Conservation (phyloP, 441 rosid species). For the Adansonia rubrostipa region DNA sequence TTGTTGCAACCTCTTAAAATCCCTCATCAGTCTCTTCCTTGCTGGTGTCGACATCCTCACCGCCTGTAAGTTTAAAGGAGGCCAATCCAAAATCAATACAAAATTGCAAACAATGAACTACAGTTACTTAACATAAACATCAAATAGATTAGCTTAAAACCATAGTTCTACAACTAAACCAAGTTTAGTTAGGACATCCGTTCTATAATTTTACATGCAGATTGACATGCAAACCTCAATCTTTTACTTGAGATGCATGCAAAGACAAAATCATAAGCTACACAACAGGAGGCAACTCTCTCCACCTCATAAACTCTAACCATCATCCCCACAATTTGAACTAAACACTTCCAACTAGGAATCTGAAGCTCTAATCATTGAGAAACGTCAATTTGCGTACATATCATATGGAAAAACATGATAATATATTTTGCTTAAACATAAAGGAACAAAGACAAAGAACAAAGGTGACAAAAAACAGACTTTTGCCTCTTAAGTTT, state of each 20-base stretch:
- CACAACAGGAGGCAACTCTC: not conserved
- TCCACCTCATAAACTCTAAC: not conserved
- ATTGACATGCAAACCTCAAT: not conserved
- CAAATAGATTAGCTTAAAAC: not conserved
- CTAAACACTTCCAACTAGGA: not conserved
- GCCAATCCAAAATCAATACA: constrained; percentile 5
- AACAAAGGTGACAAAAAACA: not conserved
- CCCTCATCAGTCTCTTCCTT: constrained; percentile 82
- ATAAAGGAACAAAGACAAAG: constrained; percentile 9
- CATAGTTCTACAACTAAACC: not conserved
- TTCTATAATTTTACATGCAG: not conserved
- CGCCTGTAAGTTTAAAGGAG: constrained; percentile 31
- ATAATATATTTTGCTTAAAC: not conserved
- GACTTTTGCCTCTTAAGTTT: not conserved
- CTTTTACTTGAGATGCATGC: not conserved
- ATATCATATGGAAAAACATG: not conserved
- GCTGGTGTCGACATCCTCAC: constrained; percentile 73
- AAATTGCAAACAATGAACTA: not conserved
- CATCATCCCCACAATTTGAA: not conserved
- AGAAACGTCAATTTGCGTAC: not conserved
- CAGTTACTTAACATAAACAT: not conserved
- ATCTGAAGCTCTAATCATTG: not conserved
- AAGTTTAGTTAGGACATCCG: not conserved
- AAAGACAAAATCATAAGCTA: not conserved
- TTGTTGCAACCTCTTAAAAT: constrained; percentile 78